These are phyloP conservation scores for Tetradesmus lagerheimii DNA, from an alignment of 139 green algal genomes.

Conservation along the genomic window DNA sequence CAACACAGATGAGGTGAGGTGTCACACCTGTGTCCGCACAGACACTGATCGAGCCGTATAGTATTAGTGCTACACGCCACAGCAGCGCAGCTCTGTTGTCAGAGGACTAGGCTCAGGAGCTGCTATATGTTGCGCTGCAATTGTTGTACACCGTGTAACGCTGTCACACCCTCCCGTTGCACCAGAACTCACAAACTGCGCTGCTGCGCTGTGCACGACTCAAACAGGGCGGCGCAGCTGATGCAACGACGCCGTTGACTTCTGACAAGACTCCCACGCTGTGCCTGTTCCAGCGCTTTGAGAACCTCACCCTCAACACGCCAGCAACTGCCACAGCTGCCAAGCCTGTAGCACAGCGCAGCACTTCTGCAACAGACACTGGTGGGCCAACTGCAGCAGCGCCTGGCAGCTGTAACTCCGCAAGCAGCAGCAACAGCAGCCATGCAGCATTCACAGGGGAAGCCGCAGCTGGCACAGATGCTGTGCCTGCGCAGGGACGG, in stretches of 20 bases:
- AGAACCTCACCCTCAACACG: constrained; percentile 28
- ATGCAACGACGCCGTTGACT: background rate
- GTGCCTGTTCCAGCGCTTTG: constrained; percentile 46
- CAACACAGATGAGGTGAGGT: background rate
- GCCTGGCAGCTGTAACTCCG: background rate
- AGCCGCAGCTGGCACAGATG: background rate
- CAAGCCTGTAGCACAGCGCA: background rate
- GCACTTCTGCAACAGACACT: background rate
- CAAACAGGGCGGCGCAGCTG: background rate
- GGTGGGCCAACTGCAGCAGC: background rate
- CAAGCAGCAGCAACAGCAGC: constrained; percentile 19
- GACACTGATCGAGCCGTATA: background rate
- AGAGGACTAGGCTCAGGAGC: no score
- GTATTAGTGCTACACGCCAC: no score
- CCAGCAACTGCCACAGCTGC: background rate
- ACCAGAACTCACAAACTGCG: background rate
- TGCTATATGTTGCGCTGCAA: no score
- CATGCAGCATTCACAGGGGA: background rate
- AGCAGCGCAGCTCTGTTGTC: no score
- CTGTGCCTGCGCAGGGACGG: background rate
- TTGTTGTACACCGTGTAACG: no score
- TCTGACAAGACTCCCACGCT: constrained; percentile 25
- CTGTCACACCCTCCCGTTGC: no score
- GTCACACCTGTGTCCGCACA: background rate
- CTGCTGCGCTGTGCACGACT: background rate